phyloP scores from a whole-genome alignment of 1,139 yeast species.

The Yamadazyma pseudoaaseri region DNA sequence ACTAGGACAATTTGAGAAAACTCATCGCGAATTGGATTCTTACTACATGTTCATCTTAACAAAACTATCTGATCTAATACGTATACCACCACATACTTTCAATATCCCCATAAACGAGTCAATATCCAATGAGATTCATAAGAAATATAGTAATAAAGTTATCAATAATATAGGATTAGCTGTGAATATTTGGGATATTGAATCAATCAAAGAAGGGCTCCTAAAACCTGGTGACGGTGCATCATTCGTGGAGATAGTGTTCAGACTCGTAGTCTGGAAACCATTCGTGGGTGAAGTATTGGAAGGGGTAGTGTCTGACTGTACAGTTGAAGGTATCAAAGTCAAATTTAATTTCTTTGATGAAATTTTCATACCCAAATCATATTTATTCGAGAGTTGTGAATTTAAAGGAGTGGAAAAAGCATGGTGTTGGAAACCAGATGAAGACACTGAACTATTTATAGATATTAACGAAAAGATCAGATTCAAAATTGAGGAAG shows the following conservation, averaged over 20 bases:
- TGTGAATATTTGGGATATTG: slow-evolving; percentile 78
- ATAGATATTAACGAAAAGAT: slow-evolving; percentile 89
- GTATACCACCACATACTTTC: slow-evolving; percentile 86
- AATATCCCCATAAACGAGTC: slow-evolving; percentile 68
- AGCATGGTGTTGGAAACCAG: slow-evolving; percentile 93
- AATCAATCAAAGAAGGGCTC: slow-evolving; percentile 80
- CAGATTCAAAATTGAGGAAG: slow-evolving; percentile 87
- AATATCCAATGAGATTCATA: slow-evolving; percentile 75
- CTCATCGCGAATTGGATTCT: slow-evolving; percentile 6
- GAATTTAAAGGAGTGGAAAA: slow-evolving; percentile 69
- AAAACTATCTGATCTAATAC: slow-evolving; percentile 74
- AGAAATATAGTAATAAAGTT: slow-evolving; percentile 81
- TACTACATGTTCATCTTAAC: slow-evolving; percentile 76
- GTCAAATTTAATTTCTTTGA: slow-evolving; percentile 85
- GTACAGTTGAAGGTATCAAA: slow-evolving; percentile 83
- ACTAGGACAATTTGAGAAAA: too few species aligned
- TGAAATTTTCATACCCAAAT: slow-evolving; percentile 85
- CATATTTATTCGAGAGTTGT: slow-evolving; percentile 77
- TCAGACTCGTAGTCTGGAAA: slow-evolving; percentile 79
- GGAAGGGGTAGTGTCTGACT: slow-evolving; percentile 90
- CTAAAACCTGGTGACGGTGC: slow-evolving; percentile 97
- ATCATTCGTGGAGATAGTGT: slow-evolving; percentile 70
- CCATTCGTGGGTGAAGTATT: slow-evolving; percentile 95
- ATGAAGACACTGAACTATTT: slow-evolving; percentile 69
- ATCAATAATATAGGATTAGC: slow-evolving; percentile 83